Conservation (phyloP, 441 rosid species). For the Macaranga tanarius region DNA sequence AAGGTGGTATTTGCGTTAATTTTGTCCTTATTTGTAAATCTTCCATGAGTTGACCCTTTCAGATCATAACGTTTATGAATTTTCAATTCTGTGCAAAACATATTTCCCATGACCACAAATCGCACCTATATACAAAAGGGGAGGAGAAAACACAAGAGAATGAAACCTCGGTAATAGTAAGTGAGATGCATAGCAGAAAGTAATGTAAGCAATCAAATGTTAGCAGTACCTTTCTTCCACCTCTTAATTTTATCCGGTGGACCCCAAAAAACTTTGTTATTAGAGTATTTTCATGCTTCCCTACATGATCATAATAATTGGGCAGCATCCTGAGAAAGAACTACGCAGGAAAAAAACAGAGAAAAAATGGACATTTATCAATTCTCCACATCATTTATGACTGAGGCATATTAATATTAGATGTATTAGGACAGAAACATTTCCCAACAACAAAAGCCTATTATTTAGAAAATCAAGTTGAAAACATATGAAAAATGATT, state of each 20-base stretch:
- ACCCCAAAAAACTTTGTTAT: slow-evolving; percentile 92
- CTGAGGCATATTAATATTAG: not conserved
- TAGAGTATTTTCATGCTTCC: slow-evolving; percentile 79
- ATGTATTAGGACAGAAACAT: too few relatives aligned
- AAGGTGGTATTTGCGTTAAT: slow-evolving; percentile 68
- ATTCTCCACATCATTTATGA: not conserved
- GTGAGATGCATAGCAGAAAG: slow-evolving; percentile 17
- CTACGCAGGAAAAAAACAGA: slow-evolving; percentile 38
- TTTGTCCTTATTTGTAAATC: slow-evolving; percentile 69
- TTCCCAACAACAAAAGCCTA: not conserved
- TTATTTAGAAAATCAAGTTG: not conserved
- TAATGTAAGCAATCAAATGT: slow-evolving; percentile 4
- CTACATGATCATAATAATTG: slow-evolving; percentile 70
- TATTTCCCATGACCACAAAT: slow-evolving; percentile 98
- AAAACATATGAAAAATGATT: not conserved
- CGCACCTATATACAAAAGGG: slow-evolving; percentile 56
- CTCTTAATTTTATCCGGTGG: slow-evolving; percentile 69
- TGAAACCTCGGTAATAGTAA: slow-evolving; percentile 12
- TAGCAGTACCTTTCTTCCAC: slow-evolving; percentile 74
- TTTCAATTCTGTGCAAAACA: slow-evolving; percentile 95
- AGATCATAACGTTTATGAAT: slow-evolving; percentile 92
- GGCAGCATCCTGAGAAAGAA: slow-evolving; percentile 86
- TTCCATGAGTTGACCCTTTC: slow-evolving; percentile 87
- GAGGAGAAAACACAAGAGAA: slow-evolving; percentile 3
- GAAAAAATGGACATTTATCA: not conserved